Conservation (phyloP, 75 land plant genomes). For the Sequoia sempervirens region DNA sequence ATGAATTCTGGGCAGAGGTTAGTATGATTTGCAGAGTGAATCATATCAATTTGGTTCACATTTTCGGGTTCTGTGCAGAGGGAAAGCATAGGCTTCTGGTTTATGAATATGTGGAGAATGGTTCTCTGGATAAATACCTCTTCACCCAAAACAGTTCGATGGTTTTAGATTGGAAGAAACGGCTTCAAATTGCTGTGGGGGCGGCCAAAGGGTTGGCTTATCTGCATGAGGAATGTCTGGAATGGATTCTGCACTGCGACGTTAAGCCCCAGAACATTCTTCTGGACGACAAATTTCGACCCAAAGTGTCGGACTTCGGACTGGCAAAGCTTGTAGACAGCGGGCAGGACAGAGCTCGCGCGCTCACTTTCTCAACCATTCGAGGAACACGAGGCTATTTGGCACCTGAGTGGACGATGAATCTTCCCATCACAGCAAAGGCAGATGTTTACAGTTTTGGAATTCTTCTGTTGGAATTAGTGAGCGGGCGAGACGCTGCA, state of each 20-base stretch:
- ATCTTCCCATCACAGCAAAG: constrained; percentile 10
- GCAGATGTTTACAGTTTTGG: constrained; percentile 35
- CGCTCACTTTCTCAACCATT: constrained; percentile 13
- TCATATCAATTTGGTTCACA: constrained; percentile 28
- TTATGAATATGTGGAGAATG: constrained; percentile 20
- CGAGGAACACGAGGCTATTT: constrained; percentile 38
- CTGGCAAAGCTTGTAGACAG: constrained; percentile 20
- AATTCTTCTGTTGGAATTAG: constrained; percentile 20
- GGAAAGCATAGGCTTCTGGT: constrained; percentile 13
- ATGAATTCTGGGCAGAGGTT: constrained; percentile 36
- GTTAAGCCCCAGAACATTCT: constrained; percentile 32
- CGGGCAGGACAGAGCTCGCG: constrained; percentile 7
- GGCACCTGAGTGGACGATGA: constrained; percentile 22
- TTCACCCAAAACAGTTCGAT: neutral
- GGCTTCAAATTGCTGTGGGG: constrained; percentile 18
- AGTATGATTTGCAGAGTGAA: constrained; percentile 37
- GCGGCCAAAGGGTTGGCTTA: constrained; percentile 20
- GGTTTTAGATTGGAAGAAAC: constrained; percentile 12
- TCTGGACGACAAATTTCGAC: constrained; percentile 23
- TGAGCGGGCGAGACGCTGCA: constrained; percentile 9
- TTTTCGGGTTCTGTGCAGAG: constrained; percentile 31
- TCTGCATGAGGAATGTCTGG: constrained; percentile 31
- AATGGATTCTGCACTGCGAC: constrained; percentile 28
- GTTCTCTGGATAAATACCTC: constrained; percentile 22
- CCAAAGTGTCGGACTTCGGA: constrained; percentile 28